Percentiles rank a stretch among this genome's conserved stretches.
Conservation (phyloP, 2,329 filamentous ascomycete species). For the Stachybotrys chartarum region DNA sequence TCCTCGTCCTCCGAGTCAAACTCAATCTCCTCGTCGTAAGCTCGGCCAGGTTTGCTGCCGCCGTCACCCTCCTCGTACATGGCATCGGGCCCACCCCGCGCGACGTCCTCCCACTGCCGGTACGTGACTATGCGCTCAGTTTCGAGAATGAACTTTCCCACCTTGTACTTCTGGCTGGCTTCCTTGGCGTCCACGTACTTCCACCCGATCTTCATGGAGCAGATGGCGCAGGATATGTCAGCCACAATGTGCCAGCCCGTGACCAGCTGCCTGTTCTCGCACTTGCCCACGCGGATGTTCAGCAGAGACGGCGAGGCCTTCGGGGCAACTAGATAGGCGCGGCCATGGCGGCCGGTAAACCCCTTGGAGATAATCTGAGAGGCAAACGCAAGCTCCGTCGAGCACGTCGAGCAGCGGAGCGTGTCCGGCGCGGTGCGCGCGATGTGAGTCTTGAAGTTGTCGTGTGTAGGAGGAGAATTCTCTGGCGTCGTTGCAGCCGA, state of each 20-base stretch:
- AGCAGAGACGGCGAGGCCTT: constrained; percentile 29
- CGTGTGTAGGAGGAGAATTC: constrained; percentile 14
- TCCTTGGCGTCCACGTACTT: constrained; percentile 61
- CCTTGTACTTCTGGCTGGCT: constrained; percentile 55
- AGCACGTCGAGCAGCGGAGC: constrained; percentile 51
- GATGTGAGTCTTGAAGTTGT: constrained; percentile 21
- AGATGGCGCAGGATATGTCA: constrained; percentile 53
- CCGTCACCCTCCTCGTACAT: constrained; percentile 5
- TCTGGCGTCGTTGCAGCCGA: constrained; percentile 20
- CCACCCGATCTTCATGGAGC: constrained; percentile 54
- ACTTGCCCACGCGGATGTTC: constrained; percentile 48
- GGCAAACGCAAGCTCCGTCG: constrained; percentile 52
- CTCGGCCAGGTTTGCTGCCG: constrained; percentile 8
- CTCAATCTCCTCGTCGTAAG: constrained; percentile 25
- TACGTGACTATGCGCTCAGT: constrained; percentile 47
- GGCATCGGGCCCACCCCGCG: constrained; percentile 5
- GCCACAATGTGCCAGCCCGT: constrained; percentile 59
- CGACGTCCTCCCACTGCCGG: constrained; percentile 41
- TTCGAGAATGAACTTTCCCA: constrained; percentile 63
- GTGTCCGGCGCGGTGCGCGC: constrained; percentile 43
- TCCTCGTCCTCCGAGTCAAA: constrained; percentile 61
- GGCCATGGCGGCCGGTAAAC: constrained; percentile 59
- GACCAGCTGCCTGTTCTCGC: constrained; percentile 49
- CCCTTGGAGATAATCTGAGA: constrained; percentile 58
- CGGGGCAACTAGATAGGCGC: constrained; percentile 52